Base-by-base conservation (phyloP, 805 yeast species). In the Candida pseudofarinosa region DNA sequence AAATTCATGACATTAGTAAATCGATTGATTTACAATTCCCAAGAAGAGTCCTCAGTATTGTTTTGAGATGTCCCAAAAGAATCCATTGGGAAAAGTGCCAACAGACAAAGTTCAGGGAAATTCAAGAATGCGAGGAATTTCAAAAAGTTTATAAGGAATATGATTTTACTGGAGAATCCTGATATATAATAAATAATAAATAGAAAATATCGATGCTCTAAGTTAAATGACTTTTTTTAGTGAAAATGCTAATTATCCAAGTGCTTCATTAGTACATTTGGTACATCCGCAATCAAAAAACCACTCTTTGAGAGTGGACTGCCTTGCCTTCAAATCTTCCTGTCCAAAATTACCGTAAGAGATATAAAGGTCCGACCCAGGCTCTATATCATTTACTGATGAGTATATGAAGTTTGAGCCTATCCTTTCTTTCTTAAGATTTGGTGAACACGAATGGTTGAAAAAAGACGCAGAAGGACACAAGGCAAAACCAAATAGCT, bases 11-110 rank as follows among this genome's bases (percentile, higher is more conserved):
- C 37, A 56, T 58, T 0, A 48, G 55, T 3, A 69, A 69, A 40
- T 50, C 71, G 10, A 63, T 88, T 6, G 97, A 90, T 58, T 62
- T 88, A 12, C 96, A 87, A 51, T 86, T 90, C 53, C 95, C 96
- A 1, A 71, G 97, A 58, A 74, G 88, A 53, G 89, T 85, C 1
- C 53, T 87, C 20, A 90, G 96, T 0, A 71, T 71, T 47, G 61
- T 83, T 2, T 56, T 89, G 39, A 78, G 73, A 35, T 66, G 77
- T 13, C 82, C 84, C 2, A 81, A 80, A 40, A 69, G 89, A 48
- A 60, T 77, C 0, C 80, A 79, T 44, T 89, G 97, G 97, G 83
- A 83, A 43, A 76, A 78, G 40, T 88, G 97, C 54, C 63, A 67
- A 38, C 95, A 88, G 58, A 63, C 83, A 0, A 65, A 65, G 35